Percentiles rank a stretch among this genome's conserved stretches.
Conservation (phyloP, 2,329 filamentous ascomycete genomes). For the Diplodia seriata region DNA sequence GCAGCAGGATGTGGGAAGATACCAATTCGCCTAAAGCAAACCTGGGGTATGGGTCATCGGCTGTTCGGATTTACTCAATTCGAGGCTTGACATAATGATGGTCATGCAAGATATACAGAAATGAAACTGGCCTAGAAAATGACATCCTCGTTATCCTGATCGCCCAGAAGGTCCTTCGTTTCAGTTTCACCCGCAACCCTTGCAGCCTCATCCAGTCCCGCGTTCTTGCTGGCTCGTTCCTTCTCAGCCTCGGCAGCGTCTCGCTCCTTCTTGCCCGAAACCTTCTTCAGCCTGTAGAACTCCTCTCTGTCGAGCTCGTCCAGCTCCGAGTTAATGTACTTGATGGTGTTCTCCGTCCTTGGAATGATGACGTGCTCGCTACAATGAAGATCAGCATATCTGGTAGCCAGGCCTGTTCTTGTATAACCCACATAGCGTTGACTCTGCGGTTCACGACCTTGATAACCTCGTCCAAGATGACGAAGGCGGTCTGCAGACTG, state of each 20-base stretch:
- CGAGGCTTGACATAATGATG: slow-evolving; percentile 8
- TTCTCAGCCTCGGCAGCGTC: slow-evolving; percentile 53
- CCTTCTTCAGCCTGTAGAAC: slow-evolving; percentile 96
- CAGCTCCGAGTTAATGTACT: slow-evolving; percentile 98
- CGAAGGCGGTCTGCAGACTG: slow-evolving; percentile 95
- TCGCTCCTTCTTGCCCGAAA: slow-evolving; percentile 73
- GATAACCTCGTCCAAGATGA: slow-evolving; percentile 98
- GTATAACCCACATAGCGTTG: slow-evolving; percentile 80
- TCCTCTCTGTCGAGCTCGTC: slow-evolving; percentile 98
- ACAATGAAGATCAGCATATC: slow-evolving; percentile 13
- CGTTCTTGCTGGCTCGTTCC: slow-evolving; percentile 53
- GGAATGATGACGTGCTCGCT: slow-evolving; percentile 96
- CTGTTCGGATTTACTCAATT: slow-evolving; percentile 4
- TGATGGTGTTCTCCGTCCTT: slow-evolving; percentile 98
- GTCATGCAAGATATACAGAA: slow-evolving; percentile 2
- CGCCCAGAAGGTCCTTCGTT: slow-evolving; percentile 72
- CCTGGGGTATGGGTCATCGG: not conserved
- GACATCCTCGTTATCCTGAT: slow-evolving; percentile 81
- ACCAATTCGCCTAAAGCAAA: not conserved
- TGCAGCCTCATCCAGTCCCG: slow-evolving; percentile 32
- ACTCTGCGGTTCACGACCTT: slow-evolving; percentile 99
- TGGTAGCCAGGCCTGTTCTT: not conserved
- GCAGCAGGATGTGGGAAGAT: not conserved
- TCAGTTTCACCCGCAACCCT: slow-evolving; percentile 44
- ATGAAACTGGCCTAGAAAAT: slow-evolving; percentile 67